Evolutionary conservation across 2,329 filamentous ascomycete species (phyloP).

Genomic region (Colletotrichum limetticola): DNA sequence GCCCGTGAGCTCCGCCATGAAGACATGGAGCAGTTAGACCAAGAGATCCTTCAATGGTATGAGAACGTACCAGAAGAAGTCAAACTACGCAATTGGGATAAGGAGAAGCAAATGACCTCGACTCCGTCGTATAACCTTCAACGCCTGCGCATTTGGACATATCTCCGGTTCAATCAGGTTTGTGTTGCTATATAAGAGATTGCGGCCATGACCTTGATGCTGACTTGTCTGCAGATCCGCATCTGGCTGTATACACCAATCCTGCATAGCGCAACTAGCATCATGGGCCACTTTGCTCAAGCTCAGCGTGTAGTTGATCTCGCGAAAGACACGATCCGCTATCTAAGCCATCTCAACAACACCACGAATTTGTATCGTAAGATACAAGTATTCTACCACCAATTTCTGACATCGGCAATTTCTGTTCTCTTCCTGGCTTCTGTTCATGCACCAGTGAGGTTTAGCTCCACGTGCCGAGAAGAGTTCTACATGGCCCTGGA

Average conservation of each 20-base stretch:
- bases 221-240: slow-evolving; percentile 65
- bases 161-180: slow-evolving; percentile 84
- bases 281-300: slow-evolving; percentile 78
- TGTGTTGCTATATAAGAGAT: slow-evolving; percentile 21
- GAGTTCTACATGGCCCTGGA: slow-evolving; percentile 85
- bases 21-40: slow-evolving; percentile 84
- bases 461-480: slow-evolving; percentile 74
- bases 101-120: slow-evolving; percentile 62
- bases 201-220: no score
- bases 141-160: slow-evolving; percentile 84
- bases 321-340: slow-evolving; percentile 80
- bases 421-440: slow-evolving; percentile 82
- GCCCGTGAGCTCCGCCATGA: slow-evolving; percentile 74
- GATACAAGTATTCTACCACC: slow-evolving; percentile 82
- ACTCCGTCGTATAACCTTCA: slow-evolving; percentile 73
- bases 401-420: slow-evolving; percentile 80
- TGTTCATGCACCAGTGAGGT: slow-evolving; percentile 78
- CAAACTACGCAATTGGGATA: slow-evolving; percentile 68
- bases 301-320: slow-evolving; percentile 81
- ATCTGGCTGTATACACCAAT: slow-evolving; percentile 90
- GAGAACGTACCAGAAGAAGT: slow-evolving; percentile 74
- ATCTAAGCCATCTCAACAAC: slow-evolving; percentile 76
- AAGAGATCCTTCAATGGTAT: slow-evolving; percentile 89
- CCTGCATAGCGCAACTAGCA: slow-evolving; percentile 84
- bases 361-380: slow-evolving; percentile 77